These are phyloP conservation scores for Phaeophleospora eucalypticola DNA, from an alignment of 2,329 filamentous ascomycete genomes.

Conservation along the genomic window DNA sequence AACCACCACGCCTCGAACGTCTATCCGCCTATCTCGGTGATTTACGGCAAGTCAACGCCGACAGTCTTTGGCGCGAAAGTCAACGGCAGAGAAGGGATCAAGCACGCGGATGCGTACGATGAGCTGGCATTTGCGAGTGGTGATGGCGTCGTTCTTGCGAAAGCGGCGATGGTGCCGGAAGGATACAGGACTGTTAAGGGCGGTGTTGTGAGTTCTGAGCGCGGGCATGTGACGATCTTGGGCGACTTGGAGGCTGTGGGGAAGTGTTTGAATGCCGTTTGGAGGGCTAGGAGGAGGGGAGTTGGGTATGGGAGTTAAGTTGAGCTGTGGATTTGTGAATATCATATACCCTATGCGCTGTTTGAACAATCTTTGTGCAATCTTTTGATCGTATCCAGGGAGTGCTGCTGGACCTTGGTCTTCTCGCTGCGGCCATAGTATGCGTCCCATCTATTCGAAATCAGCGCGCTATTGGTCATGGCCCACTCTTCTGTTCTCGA, in stretches of 20 bases:
- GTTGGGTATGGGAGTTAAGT: slow-evolving; percentile 60
- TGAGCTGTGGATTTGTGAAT: background rate
- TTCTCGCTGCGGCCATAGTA: too few species aligned
- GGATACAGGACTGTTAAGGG: slow-evolving; percentile 72
- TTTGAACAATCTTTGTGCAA: too few species aligned
- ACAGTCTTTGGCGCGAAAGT: slow-evolving; percentile 82
- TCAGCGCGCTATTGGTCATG: too few species aligned
- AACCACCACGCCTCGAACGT: slow-evolving; percentile 59
- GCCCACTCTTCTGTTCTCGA: too few species aligned
- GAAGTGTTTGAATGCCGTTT: slow-evolving; percentile 64
- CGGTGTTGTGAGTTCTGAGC: slow-evolving; percentile 72
- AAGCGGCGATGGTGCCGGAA: slow-evolving; percentile 76
- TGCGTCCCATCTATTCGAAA: too few species aligned
- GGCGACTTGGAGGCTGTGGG: slow-evolving; percentile 82
- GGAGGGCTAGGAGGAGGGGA: slow-evolving; percentile 64
- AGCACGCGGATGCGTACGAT: slow-evolving; percentile 74
- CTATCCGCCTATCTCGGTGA: slow-evolving; percentile 77
- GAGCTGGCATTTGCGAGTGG: slow-evolving; percentile 81
- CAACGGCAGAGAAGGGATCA: slow-evolving; percentile 66
- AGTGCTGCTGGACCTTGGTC: background rate
- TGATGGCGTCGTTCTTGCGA: slow-evolving; percentile 83
- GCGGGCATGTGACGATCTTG: slow-evolving; percentile 81
- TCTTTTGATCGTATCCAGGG: too few species aligned
- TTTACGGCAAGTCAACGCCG: slow-evolving; percentile 83
- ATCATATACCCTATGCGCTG: background rate